Percentiles rank a stretch among this genome's conserved stretches.
These are phyloP conservation scores for Yamadazyma phyllophila DNA, from an alignment of 805 yeast species.

Conservation along the genomic window DNA sequence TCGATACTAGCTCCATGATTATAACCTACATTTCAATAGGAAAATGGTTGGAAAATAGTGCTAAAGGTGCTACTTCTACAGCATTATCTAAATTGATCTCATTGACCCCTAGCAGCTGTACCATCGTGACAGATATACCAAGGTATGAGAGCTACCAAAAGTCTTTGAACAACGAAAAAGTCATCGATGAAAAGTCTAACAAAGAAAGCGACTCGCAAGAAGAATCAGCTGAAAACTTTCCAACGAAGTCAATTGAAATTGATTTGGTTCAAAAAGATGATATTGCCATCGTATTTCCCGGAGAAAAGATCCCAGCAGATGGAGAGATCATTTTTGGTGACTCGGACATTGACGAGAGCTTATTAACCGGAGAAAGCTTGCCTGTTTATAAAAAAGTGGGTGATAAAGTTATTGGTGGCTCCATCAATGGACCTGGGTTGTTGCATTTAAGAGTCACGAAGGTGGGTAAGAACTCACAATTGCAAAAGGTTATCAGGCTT, in stretches of 20 bases:
- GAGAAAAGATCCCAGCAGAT: constrained; percentile 89
- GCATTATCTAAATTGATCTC: constrained; percentile 81
- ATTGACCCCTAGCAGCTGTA: constrained; percentile 75
- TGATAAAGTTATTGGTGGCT: constrained; percentile 79
- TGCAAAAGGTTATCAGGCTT: constrained; percentile 80
- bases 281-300: constrained; percentile 75
- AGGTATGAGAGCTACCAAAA: constrained; percentile 19
- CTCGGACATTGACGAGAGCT: constrained; percentile 84
- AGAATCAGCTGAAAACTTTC: constrained; percentile 20
- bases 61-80: constrained; percentile 90
- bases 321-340: constrained; percentile 76
- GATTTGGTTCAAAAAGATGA: constrained; percentile 79
- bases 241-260: constrained; percentile 55
- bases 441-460: constrained; percentile 64
- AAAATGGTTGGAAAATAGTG: constrained; percentile 85
- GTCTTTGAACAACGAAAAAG: constrained; percentile 7
- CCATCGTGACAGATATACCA: constrained; percentile 49
- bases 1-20: constrained; percentile 87
- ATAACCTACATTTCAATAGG: constrained; percentile 84
- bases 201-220: no score
- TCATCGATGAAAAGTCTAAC: constrained; percentile 2
- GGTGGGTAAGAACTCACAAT: constrained; percentile 81
- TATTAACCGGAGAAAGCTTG: constrained; percentile 86
- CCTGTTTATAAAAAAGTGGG: constrained; percentile 67
- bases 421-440: constrained; percentile 77